Evolutionary conservation across 257 asterid genomes (phyloP).

Genomic region (Gynochthodes officinalis): DNA sequence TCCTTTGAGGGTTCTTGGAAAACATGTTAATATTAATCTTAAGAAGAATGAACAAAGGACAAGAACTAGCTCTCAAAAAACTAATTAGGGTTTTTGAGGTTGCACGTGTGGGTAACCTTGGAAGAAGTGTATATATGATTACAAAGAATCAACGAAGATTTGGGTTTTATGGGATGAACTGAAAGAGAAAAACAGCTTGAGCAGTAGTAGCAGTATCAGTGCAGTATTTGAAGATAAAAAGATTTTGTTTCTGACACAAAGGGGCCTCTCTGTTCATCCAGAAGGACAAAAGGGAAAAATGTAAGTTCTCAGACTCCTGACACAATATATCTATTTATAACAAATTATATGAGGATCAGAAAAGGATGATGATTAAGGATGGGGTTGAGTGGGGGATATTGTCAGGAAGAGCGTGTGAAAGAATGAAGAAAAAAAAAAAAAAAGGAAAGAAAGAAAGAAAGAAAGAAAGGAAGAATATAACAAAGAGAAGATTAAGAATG

Average conservation of each 20-base stretch:
- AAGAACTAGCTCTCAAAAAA: not conserved
- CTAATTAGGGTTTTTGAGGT: conserved; percentile 38
- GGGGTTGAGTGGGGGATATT: conserved; percentile 11
- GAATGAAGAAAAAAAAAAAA: conserved; percentile 21
- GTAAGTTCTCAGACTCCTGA: conserved; percentile 34
- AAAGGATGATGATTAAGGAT: conserved; percentile 24
- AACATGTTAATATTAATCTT: not conserved
- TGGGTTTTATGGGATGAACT: conserved; percentile 13
- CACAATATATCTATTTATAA: conserved; percentile 52
- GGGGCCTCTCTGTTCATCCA: conserved; percentile 35
- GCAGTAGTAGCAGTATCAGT: too few relatives aligned
- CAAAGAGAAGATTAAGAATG: conserved; percentile 49
- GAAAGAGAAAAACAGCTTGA: conserved; percentile 13
- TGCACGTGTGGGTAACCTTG: not conserved
- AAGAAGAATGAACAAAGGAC: not conserved
- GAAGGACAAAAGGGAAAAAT: conserved; percentile 45
- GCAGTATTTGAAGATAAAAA: conserved; percentile 19
- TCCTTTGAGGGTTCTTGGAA: conserved; percentile 21
- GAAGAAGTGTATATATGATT: not conserved
- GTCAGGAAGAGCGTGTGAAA: conserved; percentile 37
- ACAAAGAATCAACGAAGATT: not conserved
- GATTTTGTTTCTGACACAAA: conserved; percentile 77
- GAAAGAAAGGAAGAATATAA: conserved; percentile 21
- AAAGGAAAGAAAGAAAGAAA: not conserved
- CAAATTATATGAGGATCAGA: conserved; percentile 13